Evolutionary conservation across 1,284 basidiomycete genomes (phyloP).

Genomic region (Cutaneotrichosporon sp.): DNA sequence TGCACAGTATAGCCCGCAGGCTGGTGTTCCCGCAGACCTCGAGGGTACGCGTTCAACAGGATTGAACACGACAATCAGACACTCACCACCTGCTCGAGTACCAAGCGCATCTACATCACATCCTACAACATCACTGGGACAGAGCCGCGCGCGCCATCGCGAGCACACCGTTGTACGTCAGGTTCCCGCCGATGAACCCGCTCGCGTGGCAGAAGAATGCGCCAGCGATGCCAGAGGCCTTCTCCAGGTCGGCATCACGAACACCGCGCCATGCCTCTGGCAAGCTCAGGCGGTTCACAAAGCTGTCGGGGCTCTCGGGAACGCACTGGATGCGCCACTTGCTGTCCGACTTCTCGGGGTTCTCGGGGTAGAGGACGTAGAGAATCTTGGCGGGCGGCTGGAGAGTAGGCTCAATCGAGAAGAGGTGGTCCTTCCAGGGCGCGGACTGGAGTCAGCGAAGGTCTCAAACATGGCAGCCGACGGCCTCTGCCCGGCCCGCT

Average conservation of each 20-base stretch:
- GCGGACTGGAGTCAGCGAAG: slow-evolving; percentile 40
- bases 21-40: too few species aligned
- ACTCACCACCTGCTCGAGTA: too few species aligned
- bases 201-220: slow-evolving; percentile 92
- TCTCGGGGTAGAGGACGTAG: slow-evolving; percentile 92
- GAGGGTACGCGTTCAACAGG: too few species aligned
- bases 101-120: too few species aligned
- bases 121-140: not conserved
- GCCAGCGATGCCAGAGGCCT: slow-evolving; percentile 74
- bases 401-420: slow-evolving; percentile 68
- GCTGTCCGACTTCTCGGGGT: slow-evolving; percentile 57
- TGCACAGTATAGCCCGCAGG: too few species aligned
- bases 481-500: not conserved
- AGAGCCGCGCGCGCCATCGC: slow-evolving; percentile 64
- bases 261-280: slow-evolving; percentile 93
- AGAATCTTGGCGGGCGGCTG: slow-evolving; percentile 52
- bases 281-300: slow-evolving; percentile 85
- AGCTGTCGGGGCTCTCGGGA: slow-evolving; percentile 76
- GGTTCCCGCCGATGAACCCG: slow-evolving; percentile 96
- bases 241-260: slow-evolving; percentile 76
- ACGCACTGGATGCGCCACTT: slow-evolving; percentile 97
- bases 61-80: too few species aligned
- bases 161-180: slow-evolving; percentile 84
- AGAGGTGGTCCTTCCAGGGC: slow-evolving; percentile 79
- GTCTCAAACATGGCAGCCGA: not conserved